phyloP scores from a whole-genome alignment of 2,329 filamentous ascomycete genomes.

The Stagonosporopsis tanaceti region DNA sequence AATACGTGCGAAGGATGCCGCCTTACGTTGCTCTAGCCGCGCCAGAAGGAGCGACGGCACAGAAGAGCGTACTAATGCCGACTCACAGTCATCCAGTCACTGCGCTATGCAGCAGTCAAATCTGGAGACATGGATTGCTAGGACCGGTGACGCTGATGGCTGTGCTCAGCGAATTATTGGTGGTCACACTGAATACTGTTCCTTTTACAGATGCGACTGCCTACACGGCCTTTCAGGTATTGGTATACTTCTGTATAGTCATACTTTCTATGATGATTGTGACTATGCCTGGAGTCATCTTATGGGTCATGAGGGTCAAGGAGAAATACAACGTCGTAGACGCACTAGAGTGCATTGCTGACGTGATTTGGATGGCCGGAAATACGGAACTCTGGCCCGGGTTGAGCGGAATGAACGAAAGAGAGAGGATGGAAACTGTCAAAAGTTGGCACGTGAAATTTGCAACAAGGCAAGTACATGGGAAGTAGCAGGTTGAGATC shows the following conservation, averaged over 20 bases:
- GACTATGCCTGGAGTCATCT: background rate
- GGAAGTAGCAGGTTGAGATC: background rate
- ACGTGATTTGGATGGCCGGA: background rate
- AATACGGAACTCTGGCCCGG: background rate
- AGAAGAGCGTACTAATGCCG: constrained; percentile 8
- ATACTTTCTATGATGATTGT: background rate
- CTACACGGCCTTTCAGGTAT: background rate
- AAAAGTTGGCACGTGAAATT: background rate
- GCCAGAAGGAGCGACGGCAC: constrained; percentile 5
- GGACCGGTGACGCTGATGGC: background rate
- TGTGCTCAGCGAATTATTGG: background rate
- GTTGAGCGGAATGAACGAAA: background rate
- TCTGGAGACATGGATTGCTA: background rate
- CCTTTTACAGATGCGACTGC: background rate
- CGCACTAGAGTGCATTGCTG: background rate
- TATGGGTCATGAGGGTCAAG: background rate
- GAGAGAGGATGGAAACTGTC: background rate
- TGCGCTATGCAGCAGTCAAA: background rate
- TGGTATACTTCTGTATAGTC: background rate
- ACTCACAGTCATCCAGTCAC: background rate
- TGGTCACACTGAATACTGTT: background rate
- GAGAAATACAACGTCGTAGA: background rate
- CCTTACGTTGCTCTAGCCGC: constrained; percentile 9
- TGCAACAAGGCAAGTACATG: background rate
- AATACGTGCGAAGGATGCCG: constrained; percentile 2